Evolutionary conservation across 2,329 filamentous ascomycete genomes (phyloP), one percentile per base, ranked within the genome.

Genomic region (Cylindrodendrum hubeiense): DNA sequence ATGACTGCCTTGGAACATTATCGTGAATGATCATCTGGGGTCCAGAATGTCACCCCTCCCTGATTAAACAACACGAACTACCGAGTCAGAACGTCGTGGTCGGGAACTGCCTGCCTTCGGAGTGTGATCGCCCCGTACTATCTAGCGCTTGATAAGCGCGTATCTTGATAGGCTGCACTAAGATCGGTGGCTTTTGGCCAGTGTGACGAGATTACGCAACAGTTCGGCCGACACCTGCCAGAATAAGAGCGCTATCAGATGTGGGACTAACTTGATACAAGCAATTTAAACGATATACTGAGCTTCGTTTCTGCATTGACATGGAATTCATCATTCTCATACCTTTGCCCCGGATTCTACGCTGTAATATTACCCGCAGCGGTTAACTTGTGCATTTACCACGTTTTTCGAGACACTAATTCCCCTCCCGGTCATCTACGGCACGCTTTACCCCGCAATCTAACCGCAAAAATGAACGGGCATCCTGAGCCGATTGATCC

Each of bases 101-200:
- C 47, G 47, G 47, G 33, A 50, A n/a, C 28, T 34, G 26, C 28
- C 26, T 50, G 28, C 47, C 47, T 33, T 33, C 26, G 28, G 47
- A 15, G 19, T 17, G 26, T 5, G 19, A 50, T 50, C 46, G 5
- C 46, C 28, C 3, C 6, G n/a, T 50, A n/a, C 9, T 21, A 34
- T 50, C 47, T 50, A 50, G 47, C n/a, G 47, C n/a, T 50, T 21
- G 47, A 50, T 50, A 50, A 50, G 47, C n/a, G 28, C n/a, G n/a
- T n/a, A 30, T 33, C 47, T 33, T 50, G 47, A 50, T 50, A 33
- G 26, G 28, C 12, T 22, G 13, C 26, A 33, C 47, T 30, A 30
- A 28, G 26, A 12, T 12, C 10, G 13, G 46, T 49, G 46, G 26
- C 46, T 49, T 30, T 12, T 12, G 4, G 9, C 24, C 17, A 26